Conservation (phyloP, 208 protist genomes). For the Trypanosoma grayi region DNA sequence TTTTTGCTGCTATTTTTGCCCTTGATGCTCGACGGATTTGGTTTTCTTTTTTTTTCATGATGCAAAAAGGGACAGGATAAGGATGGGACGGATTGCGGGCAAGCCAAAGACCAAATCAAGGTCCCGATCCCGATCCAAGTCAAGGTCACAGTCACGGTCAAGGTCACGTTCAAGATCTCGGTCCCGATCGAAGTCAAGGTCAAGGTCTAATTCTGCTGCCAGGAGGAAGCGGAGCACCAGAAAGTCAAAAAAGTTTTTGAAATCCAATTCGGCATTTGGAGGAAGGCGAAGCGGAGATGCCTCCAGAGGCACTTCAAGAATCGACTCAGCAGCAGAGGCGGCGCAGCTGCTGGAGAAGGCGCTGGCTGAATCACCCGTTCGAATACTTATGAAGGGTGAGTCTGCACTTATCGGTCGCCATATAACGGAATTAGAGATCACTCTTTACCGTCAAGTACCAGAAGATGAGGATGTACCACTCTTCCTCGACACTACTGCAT, state of each 20-base stretch:
- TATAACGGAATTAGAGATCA: slow-evolving; percentile 64
- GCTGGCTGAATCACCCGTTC: slow-evolving; percentile 1
- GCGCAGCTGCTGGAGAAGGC: not conserved
- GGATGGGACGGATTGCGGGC: too few species aligned
- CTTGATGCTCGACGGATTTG: not conserved
- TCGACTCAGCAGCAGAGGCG: too few species aligned
- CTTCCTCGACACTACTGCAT: slow-evolving; percentile 80
- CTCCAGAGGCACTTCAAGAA: too few species aligned
- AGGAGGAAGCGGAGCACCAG: not conserved
- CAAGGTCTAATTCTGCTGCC: not conserved
- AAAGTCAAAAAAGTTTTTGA: slow-evolving; percentile 1
- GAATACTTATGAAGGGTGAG: slow-evolving; percentile 59
- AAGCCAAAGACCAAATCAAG: slow-evolving; percentile 1
- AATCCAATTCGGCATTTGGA: not conserved
- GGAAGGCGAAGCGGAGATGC: not conserved
- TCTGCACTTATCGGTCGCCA: slow-evolving; percentile 52
- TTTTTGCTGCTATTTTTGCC: slow-evolving; percentile 12
- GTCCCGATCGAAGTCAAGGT: not conserved
- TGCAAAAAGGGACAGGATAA: not conserved
- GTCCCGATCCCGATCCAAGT: slow-evolving; percentile 1
- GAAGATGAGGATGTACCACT: slow-evolving; percentile 27
- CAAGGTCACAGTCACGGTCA: not conserved
- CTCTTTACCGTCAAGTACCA: slow-evolving; percentile 64
- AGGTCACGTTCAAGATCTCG: not conserved
- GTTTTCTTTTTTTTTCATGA: slow-evolving; percentile 20